These are phyloP conservation scores for Comarum palustre DNA, from an alignment of 306 rosid genomes.

Conservation along the genomic window DNA sequence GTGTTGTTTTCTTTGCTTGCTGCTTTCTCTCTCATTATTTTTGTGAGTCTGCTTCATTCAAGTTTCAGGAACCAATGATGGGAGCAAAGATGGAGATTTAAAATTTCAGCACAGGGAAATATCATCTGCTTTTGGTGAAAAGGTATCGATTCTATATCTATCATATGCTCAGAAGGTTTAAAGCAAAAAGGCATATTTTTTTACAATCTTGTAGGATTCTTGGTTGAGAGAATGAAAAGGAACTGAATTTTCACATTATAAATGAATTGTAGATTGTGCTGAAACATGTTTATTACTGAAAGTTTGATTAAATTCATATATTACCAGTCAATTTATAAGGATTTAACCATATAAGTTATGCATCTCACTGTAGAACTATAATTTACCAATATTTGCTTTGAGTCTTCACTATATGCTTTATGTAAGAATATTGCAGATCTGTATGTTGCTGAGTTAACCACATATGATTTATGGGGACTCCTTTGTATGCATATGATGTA, in stretches of 20 bases:
- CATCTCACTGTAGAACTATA: neutral
- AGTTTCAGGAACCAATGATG: slow-evolving; percentile 47
- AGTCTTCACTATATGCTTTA: neutral
- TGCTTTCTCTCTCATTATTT: slow-evolving; percentile 2
- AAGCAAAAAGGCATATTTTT: neutral
- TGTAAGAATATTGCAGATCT: neutral
- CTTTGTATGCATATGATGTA: neutral
- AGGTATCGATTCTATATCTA: slow-evolving; percentile 39
- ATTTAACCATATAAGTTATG: neutral
- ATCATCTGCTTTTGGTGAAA: slow-evolving; percentile 32
- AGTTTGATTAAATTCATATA: neutral
- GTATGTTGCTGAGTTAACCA: neutral
- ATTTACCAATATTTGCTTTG: neutral
- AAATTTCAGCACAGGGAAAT: slow-evolving; percentile 36
- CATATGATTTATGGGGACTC: neutral
- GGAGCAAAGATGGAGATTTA: slow-evolving; percentile 32
- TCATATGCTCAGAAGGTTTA: neutral
- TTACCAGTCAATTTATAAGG: neutral
- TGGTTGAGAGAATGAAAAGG: neutral
- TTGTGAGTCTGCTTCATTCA: slow-evolving; percentile 14
- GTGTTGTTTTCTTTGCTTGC: neutral
- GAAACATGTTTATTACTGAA: neutral
- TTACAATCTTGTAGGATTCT: neutral
- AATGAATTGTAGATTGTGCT: neutral
- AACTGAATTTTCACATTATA: neutral